Base-by-base conservation (phyloP, 192 early-diverging fungal species). In the Dissophora ornata region DNA sequence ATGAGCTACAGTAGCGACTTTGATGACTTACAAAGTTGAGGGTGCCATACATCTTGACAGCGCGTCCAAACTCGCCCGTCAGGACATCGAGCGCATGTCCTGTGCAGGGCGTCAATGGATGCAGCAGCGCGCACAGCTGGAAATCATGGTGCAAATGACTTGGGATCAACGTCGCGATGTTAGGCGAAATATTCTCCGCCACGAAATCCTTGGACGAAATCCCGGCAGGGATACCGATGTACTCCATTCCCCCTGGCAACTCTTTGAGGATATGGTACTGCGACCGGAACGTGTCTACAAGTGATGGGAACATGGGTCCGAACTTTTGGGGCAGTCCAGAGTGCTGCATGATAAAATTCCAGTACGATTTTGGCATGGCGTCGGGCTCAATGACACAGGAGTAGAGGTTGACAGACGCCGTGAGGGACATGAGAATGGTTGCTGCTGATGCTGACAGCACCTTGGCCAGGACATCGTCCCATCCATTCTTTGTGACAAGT, bases 1-100 rank as follows among this genome's bases (percentile, higher is more conserved):
- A n/a, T n/a, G n/a, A n/a, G n/a, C n/a, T n/a, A 45, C n/a, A 4
- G n/a, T 45, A 45, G 4, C 38, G 4, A 30, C 53, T 18, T 16
- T 16, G 29, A n/a, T n/a, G 16, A 26, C 83, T 71, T 81, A 85
- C 81, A 1, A 82, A 55, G 62, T 92, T 92, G 42, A 92, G 67
- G 2, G 91, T 86, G 28, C 83, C 79, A 57, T 90, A 90, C 45
- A 92, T 78, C 50, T 81, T 84, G 58, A 86, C 53, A 1, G 88
- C 84, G 19, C 86, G 83, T 0, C 74, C 81, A 56, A 90, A 83
- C 41, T 84, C 77, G 33, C 75, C 69, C 4, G 81, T 52, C 26
- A 87, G 58, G 7, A 84, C 69, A 10, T 62, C 67, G 12, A 85
- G 33, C 13, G 79, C 67, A 29, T 80, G 83, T 18, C 55, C 52